phyloP scores from a whole-genome alignment of 371 early-diverging fungal species.

The Syncephalis fuscata region DNA sequence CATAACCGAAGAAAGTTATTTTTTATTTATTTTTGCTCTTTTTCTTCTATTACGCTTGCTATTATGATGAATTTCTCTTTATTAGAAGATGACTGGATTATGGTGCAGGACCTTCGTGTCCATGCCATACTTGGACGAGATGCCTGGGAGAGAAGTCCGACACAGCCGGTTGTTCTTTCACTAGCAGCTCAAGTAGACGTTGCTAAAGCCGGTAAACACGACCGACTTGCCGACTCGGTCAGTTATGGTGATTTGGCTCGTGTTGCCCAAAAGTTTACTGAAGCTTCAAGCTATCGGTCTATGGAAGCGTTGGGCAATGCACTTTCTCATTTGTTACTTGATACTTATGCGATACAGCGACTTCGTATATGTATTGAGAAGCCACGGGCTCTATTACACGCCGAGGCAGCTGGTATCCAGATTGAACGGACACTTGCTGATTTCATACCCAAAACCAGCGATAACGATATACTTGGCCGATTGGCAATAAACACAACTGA shows the following conservation, averaged over 20 bases:
- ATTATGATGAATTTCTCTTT: no score
- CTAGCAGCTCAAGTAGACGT: slow-evolving; percentile 60
- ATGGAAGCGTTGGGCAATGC: slow-evolving; percentile 57
- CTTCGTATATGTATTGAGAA: slow-evolving; percentile 71
- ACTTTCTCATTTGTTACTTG: slow-evolving; percentile 36
- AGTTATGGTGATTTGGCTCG: slow-evolving; percentile 73
- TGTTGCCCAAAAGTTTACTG: slow-evolving; percentile 54
- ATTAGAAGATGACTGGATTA: slow-evolving; percentile 40
- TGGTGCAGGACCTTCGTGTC: slow-evolving; percentile 63
- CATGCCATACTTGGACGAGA: slow-evolving; percentile 80
- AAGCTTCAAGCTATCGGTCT: slow-evolving; percentile 45
- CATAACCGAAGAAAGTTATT: no score
- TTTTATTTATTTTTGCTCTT: no score
- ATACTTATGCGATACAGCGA: slow-evolving; percentile 30
- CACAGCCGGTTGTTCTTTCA: slow-evolving; percentile 71
- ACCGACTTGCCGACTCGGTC: slow-evolving; percentile 60
- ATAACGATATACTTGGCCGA: no score
- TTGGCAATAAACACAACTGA: slow-evolving; percentile 3
- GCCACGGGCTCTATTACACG: slow-evolving; percentile 81
- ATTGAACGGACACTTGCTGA: slow-evolving; percentile 46
- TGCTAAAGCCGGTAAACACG: slow-evolving; percentile 53
- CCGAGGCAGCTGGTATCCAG: slow-evolving; percentile 74
- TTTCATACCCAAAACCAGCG: slow-evolving; percentile 2
- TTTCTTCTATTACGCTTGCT: no score
- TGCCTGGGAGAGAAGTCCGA: slow-evolving; percentile 77